Conservation (phyloP, 441 rosid species). For the Metrosideros polymorpha region DNA sequence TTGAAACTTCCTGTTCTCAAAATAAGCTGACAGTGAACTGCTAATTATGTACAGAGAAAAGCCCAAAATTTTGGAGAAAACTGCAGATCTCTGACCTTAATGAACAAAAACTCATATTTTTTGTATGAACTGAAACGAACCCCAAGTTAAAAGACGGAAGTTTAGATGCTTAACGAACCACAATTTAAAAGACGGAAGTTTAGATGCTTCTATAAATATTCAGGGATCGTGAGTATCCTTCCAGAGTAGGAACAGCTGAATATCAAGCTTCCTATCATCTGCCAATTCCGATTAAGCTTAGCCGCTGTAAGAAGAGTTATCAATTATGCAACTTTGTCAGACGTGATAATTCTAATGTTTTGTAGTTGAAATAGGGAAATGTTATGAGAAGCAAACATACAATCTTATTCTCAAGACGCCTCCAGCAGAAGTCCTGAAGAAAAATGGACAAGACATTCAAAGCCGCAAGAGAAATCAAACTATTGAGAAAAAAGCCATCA, state of each 20-base stretch:
- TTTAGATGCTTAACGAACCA: not conserved
- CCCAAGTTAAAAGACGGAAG: not conserved
- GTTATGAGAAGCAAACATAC: constrained; percentile 16
- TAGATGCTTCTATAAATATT: not conserved
- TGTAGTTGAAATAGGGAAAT: not conserved
- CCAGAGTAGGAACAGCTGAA: not conserved
- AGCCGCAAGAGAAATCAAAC: constrained; percentile 58
- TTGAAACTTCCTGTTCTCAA: not conserved
- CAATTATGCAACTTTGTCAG: not conserved
- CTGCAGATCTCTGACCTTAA: not conserved
- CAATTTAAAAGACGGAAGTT: not conserved
- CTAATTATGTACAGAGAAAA: not conserved
- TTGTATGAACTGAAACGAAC: not conserved
- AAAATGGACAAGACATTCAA: constrained; percentile 51
- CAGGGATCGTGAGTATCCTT: not conserved
- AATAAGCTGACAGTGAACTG: not conserved
- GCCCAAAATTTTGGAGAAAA: not conserved
- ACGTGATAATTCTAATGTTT: not conserved
- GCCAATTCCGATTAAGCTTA: not conserved
- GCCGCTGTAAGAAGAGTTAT: not conserved
- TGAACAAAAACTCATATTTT: not conserved
- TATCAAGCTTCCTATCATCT: not conserved
- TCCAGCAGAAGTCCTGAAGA: constrained; percentile 73
- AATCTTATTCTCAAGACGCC: constrained; percentile 45
- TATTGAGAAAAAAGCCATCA: not conserved